Base-by-base conservation (phyloP, 2,329 filamentous ascomycete genomes). In the Xylaria sp. region DNA sequence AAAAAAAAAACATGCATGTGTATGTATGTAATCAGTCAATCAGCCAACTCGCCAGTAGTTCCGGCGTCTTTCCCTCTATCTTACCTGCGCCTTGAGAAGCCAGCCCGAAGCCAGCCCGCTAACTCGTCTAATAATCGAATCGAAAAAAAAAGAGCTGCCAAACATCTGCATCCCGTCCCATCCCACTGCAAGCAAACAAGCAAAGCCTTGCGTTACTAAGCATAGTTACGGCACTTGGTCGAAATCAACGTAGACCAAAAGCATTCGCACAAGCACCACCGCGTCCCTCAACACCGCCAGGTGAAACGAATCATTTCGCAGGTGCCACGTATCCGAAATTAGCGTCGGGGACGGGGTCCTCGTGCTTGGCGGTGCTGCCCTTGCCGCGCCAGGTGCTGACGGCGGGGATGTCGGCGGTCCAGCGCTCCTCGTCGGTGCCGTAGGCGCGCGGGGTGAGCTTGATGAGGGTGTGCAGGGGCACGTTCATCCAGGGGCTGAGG, bases 341-440 rank as follows among this genome's bases (percentile, higher is more conserved):
- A n/a, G 63, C 26, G 13, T 70, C 71, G 2, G 72, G 65, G 2
- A 69, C 52, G 2, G 83, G 83, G 61, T 85, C 82, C 69, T 94
- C 89, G 71, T 97, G 92, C 69, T 93, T 93, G 20, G 93, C 93
- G 21, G 90, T 71, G 65, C 87, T 93, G 13, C 94, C 94, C 78
- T 97, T 97, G 59, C 89, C 92, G 66, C 94, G 82, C 90, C 92
- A 99, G 18, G 94, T 99, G 73, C 90, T 96, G 48, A 99, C 94
- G 2, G 94, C 94, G 4, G 92, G 91, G 62, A 99, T 97, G 69
- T 96, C 89, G 7, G 93, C 93, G 71, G 90, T 88, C 68, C 91
- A 90, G 41, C 91, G 83, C 72, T 94, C 85, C 70, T 97, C 91
- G 54, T 96, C 87, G 1, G 94, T 99, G 44, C 90, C 90, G 71